These are phyloP conservation scores for Microdochium paspali DNA, from an alignment of 2,329 filamentous ascomycete genomes.

Conservation along the genomic window DNA sequence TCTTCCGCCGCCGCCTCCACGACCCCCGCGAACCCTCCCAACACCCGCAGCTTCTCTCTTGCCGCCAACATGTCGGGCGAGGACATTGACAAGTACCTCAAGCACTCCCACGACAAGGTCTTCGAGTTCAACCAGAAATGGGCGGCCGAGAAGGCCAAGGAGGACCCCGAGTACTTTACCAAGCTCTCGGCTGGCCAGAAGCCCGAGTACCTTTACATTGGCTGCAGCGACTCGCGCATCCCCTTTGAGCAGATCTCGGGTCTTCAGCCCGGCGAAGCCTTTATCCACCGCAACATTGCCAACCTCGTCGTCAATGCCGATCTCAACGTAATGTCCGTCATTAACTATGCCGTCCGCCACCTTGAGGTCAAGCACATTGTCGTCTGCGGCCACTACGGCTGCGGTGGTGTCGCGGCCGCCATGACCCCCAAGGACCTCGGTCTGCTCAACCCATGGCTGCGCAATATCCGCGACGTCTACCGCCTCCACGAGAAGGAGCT, in stretches of 20 bases:
- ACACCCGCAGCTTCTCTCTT: background rate
- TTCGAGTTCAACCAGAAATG: slow-evolving; percentile 61
- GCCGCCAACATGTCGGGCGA: slow-evolving; percentile 21
- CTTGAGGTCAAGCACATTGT: slow-evolving; percentile 75
- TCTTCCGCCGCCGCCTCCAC: background rate
- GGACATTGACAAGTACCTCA: slow-evolving; percentile 44
- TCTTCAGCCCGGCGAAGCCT: slow-evolving; percentile 80
- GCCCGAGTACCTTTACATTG: slow-evolving; percentile 77
- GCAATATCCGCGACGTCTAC: slow-evolving; percentile 68
- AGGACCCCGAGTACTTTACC: slow-evolving; percentile 56
- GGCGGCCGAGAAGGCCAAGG: slow-evolving; percentile 47
- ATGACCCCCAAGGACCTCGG: slow-evolving; percentile 63
- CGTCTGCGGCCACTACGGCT: slow-evolving; percentile 72
- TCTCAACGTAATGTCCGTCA: slow-evolving; percentile 70
- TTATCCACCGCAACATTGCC: slow-evolving; percentile 92
- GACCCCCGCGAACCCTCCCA: background rate
- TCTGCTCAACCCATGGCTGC: slow-evolving; percentile 63
- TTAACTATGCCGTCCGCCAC: slow-evolving; percentile 78
- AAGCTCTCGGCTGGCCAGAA: slow-evolving; percentile 55
- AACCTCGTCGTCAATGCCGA: slow-evolving; percentile 77
- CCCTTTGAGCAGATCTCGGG: slow-evolving; percentile 85
- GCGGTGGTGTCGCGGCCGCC: slow-evolving; percentile 67
- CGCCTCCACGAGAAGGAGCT: slow-evolving; percentile 62
- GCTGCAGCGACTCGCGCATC: slow-evolving; percentile 82
- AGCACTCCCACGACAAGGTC: slow-evolving; percentile 55